Conservation (phyloP, 257 asterid genomes). For the Nicotiana noctiflora region DNA sequence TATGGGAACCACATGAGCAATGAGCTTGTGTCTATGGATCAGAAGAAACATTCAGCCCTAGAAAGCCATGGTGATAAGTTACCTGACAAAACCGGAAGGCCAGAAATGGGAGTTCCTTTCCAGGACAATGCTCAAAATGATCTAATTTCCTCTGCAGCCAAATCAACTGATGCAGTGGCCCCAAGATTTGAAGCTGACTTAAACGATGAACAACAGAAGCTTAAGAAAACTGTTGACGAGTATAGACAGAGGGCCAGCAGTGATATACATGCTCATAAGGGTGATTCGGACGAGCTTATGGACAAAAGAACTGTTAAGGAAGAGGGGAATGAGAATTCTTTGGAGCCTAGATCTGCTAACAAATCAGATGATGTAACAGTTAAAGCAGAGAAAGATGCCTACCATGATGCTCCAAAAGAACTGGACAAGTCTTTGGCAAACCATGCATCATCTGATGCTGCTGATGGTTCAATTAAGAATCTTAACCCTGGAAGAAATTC, state of each 20-base stretch:
- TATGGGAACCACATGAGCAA: constrained; percentile 19
- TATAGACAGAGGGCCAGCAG: constrained; percentile 13
- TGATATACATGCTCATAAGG: constrained; percentile 31
- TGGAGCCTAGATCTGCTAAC: constrained; percentile 33
- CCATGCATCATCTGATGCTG: constrained; percentile 18
- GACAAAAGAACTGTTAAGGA: constrained; percentile 33
- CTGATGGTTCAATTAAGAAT: constrained; percentile 13
- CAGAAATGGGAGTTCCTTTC: constrained; percentile 34
- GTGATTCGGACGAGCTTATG: constrained; percentile 35
- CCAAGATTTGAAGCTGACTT: constrained; percentile 18
- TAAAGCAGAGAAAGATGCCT: constrained; percentile 20
- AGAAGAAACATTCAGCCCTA: constrained; percentile 17
- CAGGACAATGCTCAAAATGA: constrained; percentile 31
- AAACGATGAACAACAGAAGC: constrained; percentile 13
- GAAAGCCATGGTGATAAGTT: constrained; percentile 26
- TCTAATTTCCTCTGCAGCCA: constrained; percentile 20
- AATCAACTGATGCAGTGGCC: constrained; percentile 28
- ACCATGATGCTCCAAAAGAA: constrained; percentile 6
- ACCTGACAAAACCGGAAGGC: constrained; percentile 17
- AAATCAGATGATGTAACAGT: constrained; percentile 30
- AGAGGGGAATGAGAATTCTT: constrained; percentile 22
- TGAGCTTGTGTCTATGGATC: constrained; percentile 19
- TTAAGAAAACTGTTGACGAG: constrained; percentile 15
- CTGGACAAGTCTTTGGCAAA: constrained; percentile 6
- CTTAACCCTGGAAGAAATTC: constrained; percentile 5